phyloP scores from a whole-genome alignment of 805 yeast species.

The Sugiyamaella marilandica region DNA sequence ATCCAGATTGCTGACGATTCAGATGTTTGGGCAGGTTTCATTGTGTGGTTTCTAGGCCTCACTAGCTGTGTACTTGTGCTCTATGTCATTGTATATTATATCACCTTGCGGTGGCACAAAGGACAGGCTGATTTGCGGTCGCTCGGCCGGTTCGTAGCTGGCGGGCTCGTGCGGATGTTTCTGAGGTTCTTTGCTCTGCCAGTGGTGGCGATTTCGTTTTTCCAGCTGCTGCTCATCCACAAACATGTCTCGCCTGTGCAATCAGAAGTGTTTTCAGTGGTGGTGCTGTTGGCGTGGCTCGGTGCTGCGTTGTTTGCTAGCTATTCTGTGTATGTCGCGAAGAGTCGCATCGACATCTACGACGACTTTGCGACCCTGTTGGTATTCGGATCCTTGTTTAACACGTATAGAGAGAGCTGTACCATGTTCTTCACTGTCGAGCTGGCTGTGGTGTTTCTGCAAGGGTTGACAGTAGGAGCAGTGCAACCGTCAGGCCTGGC shows the following conservation, averaged over 20 bases:
- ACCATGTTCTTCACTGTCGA: conserved; percentile 19
- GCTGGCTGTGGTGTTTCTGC: conserved; percentile 22
- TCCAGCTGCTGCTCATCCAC: conserved; percentile 26
- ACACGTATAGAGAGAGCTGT: conserved; percentile 26
- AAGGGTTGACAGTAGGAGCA: conserved; percentile 32
- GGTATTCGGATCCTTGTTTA: conserved; percentile 30
- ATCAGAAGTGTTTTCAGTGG: conserved; percentile 27
- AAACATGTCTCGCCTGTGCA: conserved; percentile 18
- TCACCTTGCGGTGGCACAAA: conserved; percentile 13
- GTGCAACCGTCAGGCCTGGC: conserved; percentile 33
- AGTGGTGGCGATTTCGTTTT: conserved; percentile 26
- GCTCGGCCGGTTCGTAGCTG: conserved; percentile 24
- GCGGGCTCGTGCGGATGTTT: conserved; percentile 26
- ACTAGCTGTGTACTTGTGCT: conserved; percentile 17
- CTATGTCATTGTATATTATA: not conserved
- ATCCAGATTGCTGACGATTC: conserved; percentile 22
- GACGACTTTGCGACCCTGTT: conserved; percentile 27
- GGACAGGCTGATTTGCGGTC: conserved; percentile 6
- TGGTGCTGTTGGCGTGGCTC: conserved; percentile 26
- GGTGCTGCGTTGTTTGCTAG: conserved; percentile 16
- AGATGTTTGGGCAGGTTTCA: conserved; percentile 35
- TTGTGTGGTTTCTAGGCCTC: conserved; percentile 30
- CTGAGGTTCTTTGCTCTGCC: conserved; percentile 29
- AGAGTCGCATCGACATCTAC: conserved; percentile 21
- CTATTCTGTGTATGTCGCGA: conserved; percentile 12